Percentiles rank a stretch among this genome's conserved stretches.
Evolutionary conservation across 805 yeast species (phyloP).

Genomic region (Barnettozyma sp.): DNA sequence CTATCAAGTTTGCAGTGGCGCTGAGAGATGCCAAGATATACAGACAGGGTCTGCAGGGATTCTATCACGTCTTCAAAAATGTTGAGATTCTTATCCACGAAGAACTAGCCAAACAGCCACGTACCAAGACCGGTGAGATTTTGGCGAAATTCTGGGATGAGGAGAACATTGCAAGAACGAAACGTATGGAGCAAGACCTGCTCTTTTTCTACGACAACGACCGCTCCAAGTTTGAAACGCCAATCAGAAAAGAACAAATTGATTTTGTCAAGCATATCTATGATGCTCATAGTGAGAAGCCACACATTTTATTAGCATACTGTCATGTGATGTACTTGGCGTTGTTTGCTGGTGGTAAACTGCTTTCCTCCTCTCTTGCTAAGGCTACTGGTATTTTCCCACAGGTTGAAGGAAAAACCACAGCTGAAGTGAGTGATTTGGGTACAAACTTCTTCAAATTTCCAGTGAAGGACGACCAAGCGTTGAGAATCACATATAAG

Average conservation of each 20-base stretch:
- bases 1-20: constrained; percentile 66
- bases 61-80: constrained; percentile 61
- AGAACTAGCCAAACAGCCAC: constrained; percentile 35
- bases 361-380: constrained; percentile 59
- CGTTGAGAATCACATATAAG: constrained; percentile 59
- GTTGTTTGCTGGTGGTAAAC: constrained; percentile 77
- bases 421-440: constrained; percentile 49
- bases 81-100: constrained; percentile 46
- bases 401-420: constrained; percentile 56
- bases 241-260: constrained; percentile 55
- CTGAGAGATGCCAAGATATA: constrained; percentile 68
- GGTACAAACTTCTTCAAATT: constrained; percentile 72
- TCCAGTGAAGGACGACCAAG: constrained; percentile 60
- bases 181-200: constrained; percentile 52
- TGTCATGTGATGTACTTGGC: constrained; percentile 83
- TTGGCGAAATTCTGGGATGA: constrained; percentile 61
- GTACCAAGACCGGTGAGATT: constrained; percentile 31
- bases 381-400: constrained; percentile 72
- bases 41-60: constrained; percentile 74
- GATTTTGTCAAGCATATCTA: constrained; percentile 56
- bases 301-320: constrained; percentile 68
- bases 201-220: constrained; percentile 57
- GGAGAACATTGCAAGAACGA: constrained; percentile 51
- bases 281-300: constrained; percentile 48
- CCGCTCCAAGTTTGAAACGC: constrained; percentile 46